These are phyloP conservation scores for Xylona heveae DNA, from an alignment of 495 filamentous ascomycete species.

Conservation along the genomic window DNA sequence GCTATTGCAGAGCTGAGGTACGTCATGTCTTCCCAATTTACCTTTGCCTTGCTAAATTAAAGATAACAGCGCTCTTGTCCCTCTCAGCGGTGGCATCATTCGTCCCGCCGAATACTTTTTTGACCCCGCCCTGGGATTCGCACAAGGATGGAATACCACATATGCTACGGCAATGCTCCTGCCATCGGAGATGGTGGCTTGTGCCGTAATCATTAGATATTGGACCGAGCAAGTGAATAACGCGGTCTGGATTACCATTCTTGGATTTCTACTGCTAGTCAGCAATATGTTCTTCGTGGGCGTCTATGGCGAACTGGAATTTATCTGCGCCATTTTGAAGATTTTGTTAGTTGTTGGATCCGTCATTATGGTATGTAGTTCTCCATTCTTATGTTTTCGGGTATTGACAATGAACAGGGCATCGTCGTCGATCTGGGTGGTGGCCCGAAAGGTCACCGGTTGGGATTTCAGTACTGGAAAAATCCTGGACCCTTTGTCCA, in stretches of 20 bases:
- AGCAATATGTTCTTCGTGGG: slow-evolving; percentile 20
- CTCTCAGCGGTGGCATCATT: slow-evolving; percentile 13
- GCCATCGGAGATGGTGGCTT: slow-evolving; percentile 20
- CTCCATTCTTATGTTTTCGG: no score
- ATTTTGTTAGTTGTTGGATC: slow-evolving; percentile 24
- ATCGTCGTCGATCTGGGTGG: slow-evolving; percentile 1
- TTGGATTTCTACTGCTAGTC: slow-evolving; percentile 21
- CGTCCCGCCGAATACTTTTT: slow-evolving; percentile 12
- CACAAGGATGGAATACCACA: slow-evolving; percentile 14
- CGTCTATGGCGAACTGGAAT: slow-evolving; percentile 26
- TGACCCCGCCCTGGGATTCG: slow-evolving; percentile 15
- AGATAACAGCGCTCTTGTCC: slow-evolving; percentile 11
- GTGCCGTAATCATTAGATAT: slow-evolving; percentile 27
- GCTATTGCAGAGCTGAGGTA: slow-evolving; percentile 13
- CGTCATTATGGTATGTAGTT: slow-evolving; percentile 23
- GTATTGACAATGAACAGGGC: no score
- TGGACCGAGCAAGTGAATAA: slow-evolving; percentile 19
- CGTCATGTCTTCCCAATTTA: no score
- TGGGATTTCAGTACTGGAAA: slow-evolving; percentile 1
- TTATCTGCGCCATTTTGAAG: slow-evolving; percentile 22
- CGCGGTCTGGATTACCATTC: slow-evolving; percentile 23
- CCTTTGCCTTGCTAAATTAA: no score
- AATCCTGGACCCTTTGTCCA: not conserved
- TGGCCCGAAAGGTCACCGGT: not conserved
- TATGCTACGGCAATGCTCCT: slow-evolving; percentile 17